Percentiles rank a stretch among this genome's conserved stretches.
Conservation (phyloP, 331 rosid genomes). For the Ulmus americana region DNA sequence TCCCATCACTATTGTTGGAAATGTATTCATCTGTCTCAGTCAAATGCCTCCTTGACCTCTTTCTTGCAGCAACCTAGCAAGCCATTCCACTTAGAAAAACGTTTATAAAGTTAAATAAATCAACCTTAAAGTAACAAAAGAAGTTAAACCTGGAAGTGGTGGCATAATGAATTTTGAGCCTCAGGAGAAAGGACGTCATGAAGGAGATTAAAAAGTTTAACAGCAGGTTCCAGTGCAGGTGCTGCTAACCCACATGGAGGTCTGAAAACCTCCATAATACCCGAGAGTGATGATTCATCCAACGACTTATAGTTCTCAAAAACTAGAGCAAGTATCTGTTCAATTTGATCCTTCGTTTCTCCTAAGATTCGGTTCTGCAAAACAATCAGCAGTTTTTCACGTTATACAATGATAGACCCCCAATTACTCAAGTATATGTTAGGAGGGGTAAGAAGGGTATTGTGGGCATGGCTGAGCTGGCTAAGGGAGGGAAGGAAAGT, state of each 20-base stretch:
- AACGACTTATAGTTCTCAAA: conserved; percentile 91
- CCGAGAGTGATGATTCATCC: conserved; percentile 73
- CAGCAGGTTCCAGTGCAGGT: conserved; percentile 85
- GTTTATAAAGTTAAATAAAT: conserved; percentile 14
- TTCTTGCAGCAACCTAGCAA: conserved; percentile 81
- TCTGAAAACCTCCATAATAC: conserved; percentile 66
- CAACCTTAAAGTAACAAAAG: conserved; percentile 15
- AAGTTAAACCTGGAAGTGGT: conserved; percentile 78
- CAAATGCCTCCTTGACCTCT: conserved; percentile 80
- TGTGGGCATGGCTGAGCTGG: no score
- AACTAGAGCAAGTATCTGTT: conserved; percentile 64
- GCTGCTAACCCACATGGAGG: conserved; percentile 74
- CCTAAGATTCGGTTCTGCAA: conserved; percentile 84
- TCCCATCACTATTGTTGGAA: conserved; percentile 55
- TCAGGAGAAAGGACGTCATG: conserved; percentile 92
- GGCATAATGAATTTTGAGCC: conserved; percentile 83
- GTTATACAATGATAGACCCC: no score
- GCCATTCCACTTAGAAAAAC: conserved; percentile 23
- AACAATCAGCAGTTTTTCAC: conserved; percentile 17
- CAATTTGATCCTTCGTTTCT: conserved; percentile 87
- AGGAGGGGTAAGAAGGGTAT: no score
- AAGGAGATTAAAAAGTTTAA: conserved; percentile 79
- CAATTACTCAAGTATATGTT: no score
- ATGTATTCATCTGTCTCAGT: conserved; percentile 91
- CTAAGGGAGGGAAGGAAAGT: conserved; percentile 19